Evolutionary conservation across 2,329 filamentous ascomycete genomes (phyloP), one percentile per base, ranked within the genome.

Genomic region (Alternaria triticina): DNA sequence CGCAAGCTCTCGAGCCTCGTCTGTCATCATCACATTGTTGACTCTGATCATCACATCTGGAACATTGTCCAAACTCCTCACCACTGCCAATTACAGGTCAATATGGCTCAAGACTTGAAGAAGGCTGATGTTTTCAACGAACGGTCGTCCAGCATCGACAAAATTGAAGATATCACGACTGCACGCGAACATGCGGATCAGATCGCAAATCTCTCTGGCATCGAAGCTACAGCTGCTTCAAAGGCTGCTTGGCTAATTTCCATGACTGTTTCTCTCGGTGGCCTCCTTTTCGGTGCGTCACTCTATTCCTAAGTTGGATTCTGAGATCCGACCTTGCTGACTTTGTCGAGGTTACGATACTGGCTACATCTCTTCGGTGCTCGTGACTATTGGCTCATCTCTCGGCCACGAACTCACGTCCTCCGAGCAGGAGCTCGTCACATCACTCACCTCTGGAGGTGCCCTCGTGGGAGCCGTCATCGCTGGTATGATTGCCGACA

Each of bases 351-450:
- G 77, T 28, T 80, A 80, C 60, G 78, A 81, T 54, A 80, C 79
- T 60, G 79, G 79, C 33, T 77, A 80, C 64, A 79, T 81, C 52
- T 78, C 74, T 12, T 76, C 77, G 4, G 77, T 81, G 3, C 70
- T 81, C 12, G 79, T 81, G 11, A 79, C 75, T 0, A 74, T 81
- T 27, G 77, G 78, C 15, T 75, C 56, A 3, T 75, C 73, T 12
- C 74, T 81, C 15, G 75, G 76, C 28, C 72, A 72, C 27, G 64
- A 67, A 30, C 69, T 77, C 45, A 74, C 62, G 8, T 74, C 76
- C 10, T 73, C 69, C 4, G 78, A 81, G 65, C 76, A 81, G 59
- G 79, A 81, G 61, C 71, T 79, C 7, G 77, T 81, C 46, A 81
- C 79, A n/a, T 77, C 77, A 12, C 70, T 81, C 36, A 79, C 76